A percentile compares a stretch with the other conserved stretches of the same genome.
These are phyloP conservation scores for Aureobasidium pullulans DNA, from an alignment of 2,329 filamentous ascomycete genomes.

Conservation along the genomic window DNA sequence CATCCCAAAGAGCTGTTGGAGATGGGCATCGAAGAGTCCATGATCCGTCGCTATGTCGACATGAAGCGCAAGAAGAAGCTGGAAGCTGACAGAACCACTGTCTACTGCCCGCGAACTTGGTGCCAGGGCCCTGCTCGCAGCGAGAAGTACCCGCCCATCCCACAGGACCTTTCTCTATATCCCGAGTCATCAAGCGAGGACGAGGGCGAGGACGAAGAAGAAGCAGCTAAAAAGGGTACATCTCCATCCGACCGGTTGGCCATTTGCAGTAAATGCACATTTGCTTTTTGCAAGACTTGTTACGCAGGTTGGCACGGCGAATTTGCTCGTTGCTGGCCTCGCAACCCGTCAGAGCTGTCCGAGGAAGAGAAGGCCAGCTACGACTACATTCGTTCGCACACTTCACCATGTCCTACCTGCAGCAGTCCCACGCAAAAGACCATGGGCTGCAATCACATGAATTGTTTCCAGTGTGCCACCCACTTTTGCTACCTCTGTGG, in stretches of 20 bases:
- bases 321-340: conserved; percentile 62
- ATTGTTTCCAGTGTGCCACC: conserved; percentile 77
- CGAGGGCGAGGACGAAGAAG: conserved; percentile 20
- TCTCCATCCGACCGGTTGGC: conserved; percentile 55
- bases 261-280: conserved; percentile 81
- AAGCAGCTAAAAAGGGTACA: conserved; percentile 12
- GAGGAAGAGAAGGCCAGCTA: conserved; percentile 80
- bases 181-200: conserved; percentile 31
- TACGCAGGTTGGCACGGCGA: conserved; percentile 88
- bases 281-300: conserved; percentile 79
- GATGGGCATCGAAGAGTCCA: conserved; percentile 49
- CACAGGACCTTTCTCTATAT: conserved; percentile 33
- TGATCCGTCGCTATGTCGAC: conserved; percentile 77
- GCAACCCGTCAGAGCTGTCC: conserved; percentile 62
- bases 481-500: conserved; percentile 96
- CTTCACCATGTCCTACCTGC: conserved; percentile 85
- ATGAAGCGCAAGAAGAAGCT: conserved; percentile 89
- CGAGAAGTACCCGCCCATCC: conserved; percentile 40
- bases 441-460: conserved; percentile 95
- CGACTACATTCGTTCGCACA: conserved; percentile 74
- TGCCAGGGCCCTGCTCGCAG: conserved; percentile 79
- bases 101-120: conserved; percentile 89
- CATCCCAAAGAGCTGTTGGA: conserved; percentile 70
- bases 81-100: conserved; percentile 82
- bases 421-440: conserved; percentile 79